A percentile compares a stretch with the other conserved stretches of the same genome.
phyloP scores from a whole-genome alignment of 345 rosid species.

The Reutealis trisperma region DNA sequence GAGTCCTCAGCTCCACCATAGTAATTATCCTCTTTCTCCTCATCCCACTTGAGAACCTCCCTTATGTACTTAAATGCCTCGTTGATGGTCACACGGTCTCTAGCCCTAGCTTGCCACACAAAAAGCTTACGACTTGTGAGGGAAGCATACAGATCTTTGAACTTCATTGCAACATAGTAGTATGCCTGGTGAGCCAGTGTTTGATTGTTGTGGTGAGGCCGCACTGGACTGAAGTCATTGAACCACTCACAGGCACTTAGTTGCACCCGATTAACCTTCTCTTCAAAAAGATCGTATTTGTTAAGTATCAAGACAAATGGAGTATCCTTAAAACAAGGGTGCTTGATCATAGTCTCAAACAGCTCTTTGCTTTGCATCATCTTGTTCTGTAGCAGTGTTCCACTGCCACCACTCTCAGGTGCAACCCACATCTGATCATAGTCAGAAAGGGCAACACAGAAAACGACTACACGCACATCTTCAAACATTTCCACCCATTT shows the following conservation, averaged over 20 bases:
- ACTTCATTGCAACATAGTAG: conserved; percentile 90
- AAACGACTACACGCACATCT: conserved; percentile 78
- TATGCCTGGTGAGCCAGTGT: conserved; percentile 89
- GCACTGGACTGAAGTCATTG: conserved; percentile 74
- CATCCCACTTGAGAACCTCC: conserved; percentile 97
- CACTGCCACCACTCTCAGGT: conserved; percentile 49
- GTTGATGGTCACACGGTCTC: conserved; percentile 70
- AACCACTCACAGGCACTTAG: conserved; percentile 84
- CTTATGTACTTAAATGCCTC: conserved; percentile 90
- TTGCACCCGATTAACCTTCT: conserved; percentile 67
- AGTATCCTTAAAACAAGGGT: conserved; percentile 86
- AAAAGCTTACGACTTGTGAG: conserved; percentile 76
- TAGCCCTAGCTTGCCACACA: conserved; percentile 87
- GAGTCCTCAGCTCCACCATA: conserved; percentile 82
- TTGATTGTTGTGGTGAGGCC: conserved; percentile 62
- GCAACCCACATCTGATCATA: conserved; percentile 70
- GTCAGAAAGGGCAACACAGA: conserved; percentile 86
- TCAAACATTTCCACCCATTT: conserved; percentile 99
- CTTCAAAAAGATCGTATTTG: conserved; percentile 93
- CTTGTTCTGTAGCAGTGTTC: conserved; percentile 67
- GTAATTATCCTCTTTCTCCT: conserved; percentile 81
- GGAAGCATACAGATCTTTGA: conserved; percentile 83
- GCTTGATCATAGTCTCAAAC: conserved; percentile 71
- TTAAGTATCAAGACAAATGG: conserved; percentile 81
- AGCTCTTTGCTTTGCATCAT: conserved; percentile 90